Evolutionary conservation across 495 filamentous ascomycete genomes (phyloP).

Genomic region (Oleoguttula mirabilis): DNA sequence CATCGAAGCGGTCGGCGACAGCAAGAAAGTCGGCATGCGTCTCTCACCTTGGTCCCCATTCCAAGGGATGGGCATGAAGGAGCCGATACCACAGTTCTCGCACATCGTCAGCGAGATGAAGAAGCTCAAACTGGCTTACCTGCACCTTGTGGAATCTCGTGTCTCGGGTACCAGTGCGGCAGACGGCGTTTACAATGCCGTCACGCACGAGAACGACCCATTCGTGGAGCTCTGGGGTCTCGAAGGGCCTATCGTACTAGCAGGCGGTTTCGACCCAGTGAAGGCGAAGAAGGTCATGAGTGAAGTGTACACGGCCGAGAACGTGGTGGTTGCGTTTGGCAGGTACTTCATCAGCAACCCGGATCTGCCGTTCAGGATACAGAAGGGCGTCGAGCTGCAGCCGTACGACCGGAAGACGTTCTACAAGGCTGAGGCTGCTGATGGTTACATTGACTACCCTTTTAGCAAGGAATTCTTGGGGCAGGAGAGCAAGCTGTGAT

Average conservation of each 20-base stretch:
- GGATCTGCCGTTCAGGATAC: conserved; percentile 52
- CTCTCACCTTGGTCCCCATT: conserved; percentile 62
- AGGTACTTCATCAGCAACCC: conserved; percentile 56
- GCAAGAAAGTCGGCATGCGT: conserved; percentile 41
- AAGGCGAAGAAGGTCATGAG: conserved; percentile 6
- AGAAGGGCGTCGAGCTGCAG: conserved; percentile 40
- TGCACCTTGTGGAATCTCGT: conserved; percentile 51
- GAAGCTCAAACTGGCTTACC: conserved; percentile 44
- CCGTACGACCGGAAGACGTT: conserved; percentile 40
- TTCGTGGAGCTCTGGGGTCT: conserved; percentile 20
- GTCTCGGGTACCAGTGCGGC: conserved; percentile 34
- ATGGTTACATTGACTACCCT: conserved; percentile 57
- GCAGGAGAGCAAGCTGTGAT: conserved; percentile 7
- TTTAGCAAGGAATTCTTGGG: conserved; percentile 43
- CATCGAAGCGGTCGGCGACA: conserved; percentile 45
- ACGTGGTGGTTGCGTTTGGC: conserved; percentile 43
- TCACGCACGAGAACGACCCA: conserved; percentile 5
- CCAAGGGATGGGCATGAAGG: conserved; percentile 54
- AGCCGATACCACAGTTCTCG: conserved; percentile 51
- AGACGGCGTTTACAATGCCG: conserved; percentile 19
- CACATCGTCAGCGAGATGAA: conserved; percentile 41
- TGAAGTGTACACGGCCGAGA: conserved; percentile 21
- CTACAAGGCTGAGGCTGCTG: conserved; percentile 38
- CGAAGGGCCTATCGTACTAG: conserved; percentile 7
- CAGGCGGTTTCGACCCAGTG: conserved; percentile 9